phyloP scores from a whole-genome alignment of 2,329 filamentous ascomycete genomes.

The Thyridium curvatum region DNA sequence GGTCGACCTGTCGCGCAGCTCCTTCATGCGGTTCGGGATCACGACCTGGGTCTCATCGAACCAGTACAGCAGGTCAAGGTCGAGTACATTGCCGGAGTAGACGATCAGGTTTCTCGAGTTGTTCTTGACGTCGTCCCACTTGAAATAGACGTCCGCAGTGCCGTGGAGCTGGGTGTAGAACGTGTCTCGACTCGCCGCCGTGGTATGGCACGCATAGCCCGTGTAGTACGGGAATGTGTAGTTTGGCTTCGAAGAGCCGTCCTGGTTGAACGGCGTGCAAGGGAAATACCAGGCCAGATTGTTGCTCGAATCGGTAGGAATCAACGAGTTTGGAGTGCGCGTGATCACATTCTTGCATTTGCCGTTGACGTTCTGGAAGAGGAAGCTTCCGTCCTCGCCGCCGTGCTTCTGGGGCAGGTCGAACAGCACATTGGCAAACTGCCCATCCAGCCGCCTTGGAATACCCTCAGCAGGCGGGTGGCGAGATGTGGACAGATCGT shows the following conservation, averaged over 20 bases:
- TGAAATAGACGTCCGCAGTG: constrained; percentile 88
- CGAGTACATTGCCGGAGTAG: constrained; percentile 89
- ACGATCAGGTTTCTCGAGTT: constrained; percentile 83
- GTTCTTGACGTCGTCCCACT: constrained; percentile 91
- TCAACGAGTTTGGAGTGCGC: constrained; percentile 60
- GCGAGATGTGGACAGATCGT: constrained; percentile 69
- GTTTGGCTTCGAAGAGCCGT: constrained; percentile 78
- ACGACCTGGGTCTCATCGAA: constrained; percentile 77
- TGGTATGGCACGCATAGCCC: constrained; percentile 88
- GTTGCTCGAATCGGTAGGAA: constrained; percentile 67
- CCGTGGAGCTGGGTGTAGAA: constrained; percentile 67
- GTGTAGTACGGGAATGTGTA: constrained; percentile 67
- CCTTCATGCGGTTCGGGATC: constrained; percentile 71
- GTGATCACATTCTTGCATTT: constrained; percentile 91
- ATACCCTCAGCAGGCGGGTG: constrained; percentile 82
- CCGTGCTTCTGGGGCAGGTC: constrained; percentile 76
- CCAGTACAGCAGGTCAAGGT: constrained; percentile 83
- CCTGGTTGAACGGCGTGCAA: constrained; percentile 85
- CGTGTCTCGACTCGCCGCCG: constrained; percentile 54
- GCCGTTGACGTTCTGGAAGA: constrained; percentile 98
- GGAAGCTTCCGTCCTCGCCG: constrained; percentile 90
- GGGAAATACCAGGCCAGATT: constrained; percentile 96
- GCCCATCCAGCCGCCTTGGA: constrained; percentile 39
- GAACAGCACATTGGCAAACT: constrained; percentile 73
- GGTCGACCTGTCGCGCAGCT: constrained; percentile 64